phyloP scores from a whole-genome alignment of 2,329 filamentous ascomycete genomes.

The Ophiostoma tasmaniense region DNA sequence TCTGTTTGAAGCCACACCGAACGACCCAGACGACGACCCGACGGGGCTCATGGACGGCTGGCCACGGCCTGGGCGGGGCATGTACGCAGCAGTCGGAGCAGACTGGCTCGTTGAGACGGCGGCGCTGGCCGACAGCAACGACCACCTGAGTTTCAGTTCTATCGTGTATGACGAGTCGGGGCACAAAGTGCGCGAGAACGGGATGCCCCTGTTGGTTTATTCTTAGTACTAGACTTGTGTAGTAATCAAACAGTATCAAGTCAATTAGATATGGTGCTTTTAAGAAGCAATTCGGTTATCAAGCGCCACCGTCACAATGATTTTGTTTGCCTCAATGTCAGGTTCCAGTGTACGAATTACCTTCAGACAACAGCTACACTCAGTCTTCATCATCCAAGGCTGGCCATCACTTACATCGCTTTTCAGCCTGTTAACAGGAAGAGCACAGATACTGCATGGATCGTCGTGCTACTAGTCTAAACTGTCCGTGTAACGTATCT shows the following conservation, averaged over 20 bases:
- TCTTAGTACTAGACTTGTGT: not conserved
- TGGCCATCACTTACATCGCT: no score
- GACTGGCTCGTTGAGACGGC: conserved; percentile 25
- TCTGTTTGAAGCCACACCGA: conserved; percentile 20
- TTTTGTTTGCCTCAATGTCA: no score
- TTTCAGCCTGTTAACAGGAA: no score
- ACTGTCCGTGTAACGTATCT: not conserved
- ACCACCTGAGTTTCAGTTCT: conserved; percentile 31
- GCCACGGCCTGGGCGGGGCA: conserved; percentile 20
- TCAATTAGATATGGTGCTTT: no score
- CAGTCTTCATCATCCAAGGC: no score
- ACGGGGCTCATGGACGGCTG: conserved; percentile 19
- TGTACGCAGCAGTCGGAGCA: conserved; percentile 24
- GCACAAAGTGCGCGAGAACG: conserved; percentile 14
- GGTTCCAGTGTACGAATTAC: no score
- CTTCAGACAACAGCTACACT: no score
- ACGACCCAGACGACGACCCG: conserved; percentile 22
- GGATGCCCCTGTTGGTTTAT: conserved; percentile 2
- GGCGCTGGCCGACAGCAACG: conserved; percentile 26
- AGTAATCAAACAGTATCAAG: not conserved
- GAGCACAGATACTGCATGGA: no score
- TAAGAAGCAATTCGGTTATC: no score
- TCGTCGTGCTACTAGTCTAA: not conserved
- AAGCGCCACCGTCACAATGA: no score
- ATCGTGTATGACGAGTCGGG: conserved; percentile 30